Conservation (phyloP, 78 protist species). For the Bodo saltans region DNA sequence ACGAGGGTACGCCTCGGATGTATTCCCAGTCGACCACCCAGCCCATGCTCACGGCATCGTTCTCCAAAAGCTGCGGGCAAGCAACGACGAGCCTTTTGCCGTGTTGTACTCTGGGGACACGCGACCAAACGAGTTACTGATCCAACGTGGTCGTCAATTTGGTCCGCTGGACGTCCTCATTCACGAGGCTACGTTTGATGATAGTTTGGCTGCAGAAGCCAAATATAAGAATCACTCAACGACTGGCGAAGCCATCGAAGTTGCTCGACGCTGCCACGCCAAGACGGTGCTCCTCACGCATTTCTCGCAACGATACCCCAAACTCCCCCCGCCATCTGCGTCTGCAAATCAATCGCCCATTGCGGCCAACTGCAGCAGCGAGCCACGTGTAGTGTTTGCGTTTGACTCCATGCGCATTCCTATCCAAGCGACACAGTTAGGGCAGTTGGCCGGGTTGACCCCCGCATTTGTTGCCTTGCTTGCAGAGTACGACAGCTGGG, state of each 20-base stretch:
- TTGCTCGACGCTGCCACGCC: conserved; percentile 64
- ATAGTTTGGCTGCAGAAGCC: conserved; percentile 25
- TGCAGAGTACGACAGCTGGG: not conserved
- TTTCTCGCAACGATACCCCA: conserved; percentile 84
- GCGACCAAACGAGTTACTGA: conserved; percentile 61
- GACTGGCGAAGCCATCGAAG: conserved; percentile 66
- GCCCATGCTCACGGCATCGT: conserved; percentile 54
- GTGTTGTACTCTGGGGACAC: conserved; percentile 84
- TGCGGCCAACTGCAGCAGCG: no score
- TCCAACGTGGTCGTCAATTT: conserved; percentile 38
- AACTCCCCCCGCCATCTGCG: conserved; percentile 35
- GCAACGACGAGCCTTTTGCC: conserved; percentile 41
- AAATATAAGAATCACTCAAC: conserved; percentile 12
- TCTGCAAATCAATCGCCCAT: not conserved
- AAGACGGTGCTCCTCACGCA: conserved; percentile 65
- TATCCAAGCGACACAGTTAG: not conserved
- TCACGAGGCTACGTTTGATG: conserved; percentile 93
- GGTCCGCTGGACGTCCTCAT: conserved; percentile 62
- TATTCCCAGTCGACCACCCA: conserved; percentile 58
- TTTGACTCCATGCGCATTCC: not conserved
- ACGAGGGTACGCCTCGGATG: not conserved
- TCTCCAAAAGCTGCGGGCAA: conserved; percentile 33
- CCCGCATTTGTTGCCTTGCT: not conserved
- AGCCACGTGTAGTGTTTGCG: not conserved
- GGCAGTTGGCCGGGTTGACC: not conserved